These are phyloP conservation scores for Boletus rubroflammeus DNA, from an alignment of 768 basidiomycete species.

Conservation along the genomic window DNA sequence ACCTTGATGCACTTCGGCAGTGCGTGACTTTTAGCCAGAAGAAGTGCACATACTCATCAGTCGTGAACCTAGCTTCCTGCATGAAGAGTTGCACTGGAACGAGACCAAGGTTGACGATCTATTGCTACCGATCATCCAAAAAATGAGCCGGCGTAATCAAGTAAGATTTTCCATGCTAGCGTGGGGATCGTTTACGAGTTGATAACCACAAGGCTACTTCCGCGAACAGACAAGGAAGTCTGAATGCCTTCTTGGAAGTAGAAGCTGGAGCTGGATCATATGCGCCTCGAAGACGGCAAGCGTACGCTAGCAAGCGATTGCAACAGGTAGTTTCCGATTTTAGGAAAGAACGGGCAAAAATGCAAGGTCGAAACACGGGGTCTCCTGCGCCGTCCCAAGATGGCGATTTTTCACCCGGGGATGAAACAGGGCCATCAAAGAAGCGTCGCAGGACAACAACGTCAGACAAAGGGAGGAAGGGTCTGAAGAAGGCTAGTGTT, in stretches of 20 bases:
- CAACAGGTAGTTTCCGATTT: constrained; percentile 85
- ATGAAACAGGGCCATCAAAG: constrained; percentile 23
- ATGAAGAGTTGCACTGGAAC: constrained; percentile 78
- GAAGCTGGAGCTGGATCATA: constrained; percentile 61
- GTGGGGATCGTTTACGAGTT: background rate
- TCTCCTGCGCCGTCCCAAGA: constrained; percentile 23
- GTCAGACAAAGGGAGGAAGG: constrained; percentile 10
- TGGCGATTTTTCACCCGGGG: constrained; percentile 26
- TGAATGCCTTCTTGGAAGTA: constrained; percentile 73
- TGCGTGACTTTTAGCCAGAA: constrained; percentile 36
- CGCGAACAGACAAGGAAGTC: constrained; percentile 71
- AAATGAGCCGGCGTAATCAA: constrained; percentile 78
- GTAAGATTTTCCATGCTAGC: constrained; percentile 33
- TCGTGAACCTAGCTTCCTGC: constrained; percentile 52
- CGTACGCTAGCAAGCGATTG: constrained; percentile 81
- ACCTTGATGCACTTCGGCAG: constrained; percentile 87
- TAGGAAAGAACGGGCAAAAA: constrained; percentile 44
- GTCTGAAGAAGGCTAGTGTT: background rate
- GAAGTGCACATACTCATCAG: constrained; percentile 10
- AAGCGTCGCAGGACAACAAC: constrained; percentile 32
- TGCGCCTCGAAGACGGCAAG: constrained; percentile 77
- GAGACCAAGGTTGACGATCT: constrained; percentile 84
- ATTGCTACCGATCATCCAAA: constrained; percentile 88
- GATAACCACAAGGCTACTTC: constrained; percentile 47
- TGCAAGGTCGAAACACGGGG: constrained; percentile 13